A percentile compares a stretch with the other conserved stretches of the same genome.
Evolutionary conservation across 805 yeast species (phyloP).

Genomic region (Schwanniomyces vanrijiae): DNA sequence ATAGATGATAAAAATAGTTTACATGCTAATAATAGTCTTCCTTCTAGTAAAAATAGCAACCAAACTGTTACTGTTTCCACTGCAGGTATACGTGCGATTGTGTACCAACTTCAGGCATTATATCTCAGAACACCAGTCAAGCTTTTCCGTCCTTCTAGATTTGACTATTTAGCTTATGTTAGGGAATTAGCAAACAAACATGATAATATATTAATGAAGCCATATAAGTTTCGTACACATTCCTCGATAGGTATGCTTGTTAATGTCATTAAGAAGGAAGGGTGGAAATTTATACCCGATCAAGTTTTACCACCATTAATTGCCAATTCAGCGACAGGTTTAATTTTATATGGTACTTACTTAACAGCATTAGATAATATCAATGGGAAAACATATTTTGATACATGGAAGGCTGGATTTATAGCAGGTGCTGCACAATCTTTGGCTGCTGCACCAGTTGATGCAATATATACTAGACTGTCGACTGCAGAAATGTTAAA

Average conservation of each 20-base stretch:
- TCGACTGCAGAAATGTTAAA: slow-evolving; percentile 69
- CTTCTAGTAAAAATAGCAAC: slow-evolving; percentile 18
- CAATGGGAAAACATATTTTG: slow-evolving; percentile 30
- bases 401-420: slow-evolving; percentile 78
- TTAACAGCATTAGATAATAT: slow-evolving; percentile 48
- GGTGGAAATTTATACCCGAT: slow-evolving; percentile 86
- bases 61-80: slow-evolving; percentile 73
- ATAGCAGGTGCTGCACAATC: slow-evolving; percentile 86
- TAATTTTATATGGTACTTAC: slow-evolving; percentile 82
- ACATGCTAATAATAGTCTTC: background rate
- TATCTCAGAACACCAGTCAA: slow-evolving; percentile 83
- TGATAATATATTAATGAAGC: slow-evolving; percentile 42
- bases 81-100: slow-evolving; percentile 82
- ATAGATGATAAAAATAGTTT: background rate
- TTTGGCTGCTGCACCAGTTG: slow-evolving; percentile 90
- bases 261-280: slow-evolving; percentile 70
- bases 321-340: slow-evolving; percentile 88
- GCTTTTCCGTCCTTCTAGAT: slow-evolving; percentile 84
- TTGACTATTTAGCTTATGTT: slow-evolving; percentile 77
- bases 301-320: slow-evolving; percentile 83
- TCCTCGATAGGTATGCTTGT: slow-evolving; percentile 74
- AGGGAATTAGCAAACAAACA: slow-evolving; percentile 51
- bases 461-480: slow-evolving; percentile 84
- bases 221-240: slow-evolving; percentile 64
- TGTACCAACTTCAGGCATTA: slow-evolving; percentile 74